A percentile compares a stretch with the other conserved stretches of the same genome.
Evolutionary conservation across 2,329 filamentous ascomycete genomes (phyloP).

Genomic region (Colletotrichum filicis): DNA sequence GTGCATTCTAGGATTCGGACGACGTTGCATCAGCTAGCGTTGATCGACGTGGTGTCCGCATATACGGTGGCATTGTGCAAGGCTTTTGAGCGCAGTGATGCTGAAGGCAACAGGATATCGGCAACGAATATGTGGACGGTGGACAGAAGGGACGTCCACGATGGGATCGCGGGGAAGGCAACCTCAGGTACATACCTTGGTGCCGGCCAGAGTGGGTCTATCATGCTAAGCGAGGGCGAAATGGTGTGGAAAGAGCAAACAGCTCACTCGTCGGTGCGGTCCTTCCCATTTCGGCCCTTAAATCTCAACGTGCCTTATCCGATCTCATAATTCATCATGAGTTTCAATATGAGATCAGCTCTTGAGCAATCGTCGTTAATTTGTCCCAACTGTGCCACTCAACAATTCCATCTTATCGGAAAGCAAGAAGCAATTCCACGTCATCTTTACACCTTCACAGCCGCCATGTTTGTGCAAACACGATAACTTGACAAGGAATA

Average conservation of each 20-base stretch:
- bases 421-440: neutral
- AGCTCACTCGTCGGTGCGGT: neutral
- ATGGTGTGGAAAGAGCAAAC: neutral
- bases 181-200: neutral
- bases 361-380: neutral
- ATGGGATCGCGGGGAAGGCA: neutral
- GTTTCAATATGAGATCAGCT: neutral
- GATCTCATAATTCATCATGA: neutral
- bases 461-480: neutral
- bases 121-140: neutral
- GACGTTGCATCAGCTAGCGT: neutral
- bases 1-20: neutral
- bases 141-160: neutral
- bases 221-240: neutral
- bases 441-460: neutral
- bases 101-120: neutral
- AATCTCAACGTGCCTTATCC: neutral
- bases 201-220: neutral
- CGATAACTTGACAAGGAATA: neutral
- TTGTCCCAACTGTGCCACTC: neutral
- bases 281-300: neutral
- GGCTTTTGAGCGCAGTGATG: neutral
- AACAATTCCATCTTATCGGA: neutral
- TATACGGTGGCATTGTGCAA: neutral
- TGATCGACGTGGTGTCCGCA: neutral